phyloP scores from a whole-genome alignment of 257 asterid species.

The Solanum peruvianum region DNA sequence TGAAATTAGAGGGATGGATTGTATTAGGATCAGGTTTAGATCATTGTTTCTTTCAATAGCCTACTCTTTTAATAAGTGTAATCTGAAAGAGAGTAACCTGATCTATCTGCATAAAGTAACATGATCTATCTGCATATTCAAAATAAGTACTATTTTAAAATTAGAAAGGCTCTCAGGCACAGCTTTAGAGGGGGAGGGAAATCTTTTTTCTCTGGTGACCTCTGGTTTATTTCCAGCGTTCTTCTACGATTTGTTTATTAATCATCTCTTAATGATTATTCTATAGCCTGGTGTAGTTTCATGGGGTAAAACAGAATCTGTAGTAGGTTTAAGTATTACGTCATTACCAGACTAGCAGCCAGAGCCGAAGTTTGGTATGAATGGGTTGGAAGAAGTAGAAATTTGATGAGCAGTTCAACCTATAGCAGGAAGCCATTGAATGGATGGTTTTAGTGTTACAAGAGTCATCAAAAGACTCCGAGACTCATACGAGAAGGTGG shows the following conservation, averaged over 20 bases:
- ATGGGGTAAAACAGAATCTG: neutral
- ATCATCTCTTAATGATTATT: neutral
- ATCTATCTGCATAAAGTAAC: neutral
- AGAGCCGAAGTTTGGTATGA: neutral
- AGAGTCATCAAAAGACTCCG: neutral
- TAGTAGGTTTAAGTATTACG: neutral
- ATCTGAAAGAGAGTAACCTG: neutral
- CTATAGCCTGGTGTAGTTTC: neutral
- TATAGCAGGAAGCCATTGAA: neutral
- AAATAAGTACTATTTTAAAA: neutral
- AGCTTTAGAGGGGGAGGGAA: neutral
- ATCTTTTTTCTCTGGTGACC: neutral
- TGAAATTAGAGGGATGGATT: neutral
- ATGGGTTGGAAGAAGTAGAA: neutral
- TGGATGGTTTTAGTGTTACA: neutral
- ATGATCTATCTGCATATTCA: neutral
- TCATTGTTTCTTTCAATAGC: neutral
- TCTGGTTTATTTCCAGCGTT: neutral
- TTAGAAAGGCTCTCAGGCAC: neutral
- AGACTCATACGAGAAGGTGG: neutral
- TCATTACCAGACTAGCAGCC: neutral
- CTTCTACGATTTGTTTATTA: neutral
- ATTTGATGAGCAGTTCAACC: neutral
- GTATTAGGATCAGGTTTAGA: neutral
- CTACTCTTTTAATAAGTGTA: neutral